Evolutionary conservation across 176 grass and related monocot genomes (phyloP), one percentile per base, ranked within the genome.

Genomic region (Zea mays): DNA sequence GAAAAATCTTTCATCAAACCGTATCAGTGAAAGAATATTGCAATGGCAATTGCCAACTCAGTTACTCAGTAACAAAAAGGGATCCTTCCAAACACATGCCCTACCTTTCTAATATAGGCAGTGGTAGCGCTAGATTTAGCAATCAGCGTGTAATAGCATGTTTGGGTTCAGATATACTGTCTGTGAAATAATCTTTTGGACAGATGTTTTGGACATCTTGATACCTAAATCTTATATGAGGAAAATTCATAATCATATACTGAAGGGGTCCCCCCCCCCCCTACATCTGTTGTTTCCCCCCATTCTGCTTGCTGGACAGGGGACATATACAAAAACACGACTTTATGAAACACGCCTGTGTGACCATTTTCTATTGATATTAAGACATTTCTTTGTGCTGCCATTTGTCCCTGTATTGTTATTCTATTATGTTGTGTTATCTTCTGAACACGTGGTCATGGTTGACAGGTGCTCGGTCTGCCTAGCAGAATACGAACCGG

Each of bases 401-500:
- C 6, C 44, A 63, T 84, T 54, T 67, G 50, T 37, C 33, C 4
- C 15, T 21, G 10, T 19, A 60, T 17, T 72, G 4, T 20, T 60
- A 54, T 16, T n/a, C 40, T 10, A 4, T 17, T 6, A 45, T 21
- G 34, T 46, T 54, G 7, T 50, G 20, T 41, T 58, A 65, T 65
- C 61, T 71, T 80, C 59, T 90, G 54, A 86, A 78, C 57, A 61
- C 40, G 14, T 19, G 17, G 12, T 27, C 63, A 51, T 79, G 54
- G 14, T 79, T 85, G 38, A 10, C 83, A 95, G 96, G 76, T 99
- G 96, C 67, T 95, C 96, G 13, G 90, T 95, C 63, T 99, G 96
- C 84, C 85, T 99, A 75, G 96, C 92, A 72, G 96, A 99, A 59
- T 99, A 99, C 62, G 81, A 92, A 79, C 72, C 92, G 0, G 87